Base-by-base conservation (phyloP, 768 basidiomycete species). In the Trametes cinnabarina region DNA sequence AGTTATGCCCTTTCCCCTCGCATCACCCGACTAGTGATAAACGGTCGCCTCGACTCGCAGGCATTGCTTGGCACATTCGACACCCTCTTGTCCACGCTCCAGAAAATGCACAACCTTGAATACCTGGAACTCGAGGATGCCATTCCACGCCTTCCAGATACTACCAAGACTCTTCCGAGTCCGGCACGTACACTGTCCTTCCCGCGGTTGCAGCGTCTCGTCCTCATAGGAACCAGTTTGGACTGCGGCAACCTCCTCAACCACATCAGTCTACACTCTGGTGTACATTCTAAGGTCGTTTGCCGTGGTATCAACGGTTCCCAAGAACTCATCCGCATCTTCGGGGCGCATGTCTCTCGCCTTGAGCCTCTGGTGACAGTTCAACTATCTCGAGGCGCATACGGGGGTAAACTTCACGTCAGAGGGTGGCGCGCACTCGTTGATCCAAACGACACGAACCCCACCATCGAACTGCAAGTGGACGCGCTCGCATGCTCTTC, bases 211-310 rank as follows among this genome's bases (percentile, higher is more conserved):
- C 37, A 15, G 7, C 30, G 26, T 11, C 50, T 58, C 20, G 19
- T 26, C 14, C 26, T 58, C n/a, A 17, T n/a, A 10, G 51, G 20
- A 1, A 39, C n/a, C 9, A 32, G 35, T 3, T 37, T 47, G 5
- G 57, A 58, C n/a, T 58, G 51, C 32, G 46, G 35, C 19, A 39
- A 52, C 30, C 51, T 58, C 19, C n/a, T 52, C 9, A 23, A 32
- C 12, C 57, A 58, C 26, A 43, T 58, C 39, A 40, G 20, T 5
- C 8, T 52, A 8, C 22, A 44, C 4, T 12, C 25, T 15, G 41
- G 12, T 0, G 23, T 28, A 14, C 43, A 20, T 19, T 14, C 20
- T 17, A 30, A n/a, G 11, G 2, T 58, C 4, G 17, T 23, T 3
- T 20, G 51, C 22, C 20, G 46, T 15, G 46, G 46, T 4, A 17